phyloP scores from a whole-genome alignment of 169 alveolate genomes.

The Plasmodium adleri region DNA sequence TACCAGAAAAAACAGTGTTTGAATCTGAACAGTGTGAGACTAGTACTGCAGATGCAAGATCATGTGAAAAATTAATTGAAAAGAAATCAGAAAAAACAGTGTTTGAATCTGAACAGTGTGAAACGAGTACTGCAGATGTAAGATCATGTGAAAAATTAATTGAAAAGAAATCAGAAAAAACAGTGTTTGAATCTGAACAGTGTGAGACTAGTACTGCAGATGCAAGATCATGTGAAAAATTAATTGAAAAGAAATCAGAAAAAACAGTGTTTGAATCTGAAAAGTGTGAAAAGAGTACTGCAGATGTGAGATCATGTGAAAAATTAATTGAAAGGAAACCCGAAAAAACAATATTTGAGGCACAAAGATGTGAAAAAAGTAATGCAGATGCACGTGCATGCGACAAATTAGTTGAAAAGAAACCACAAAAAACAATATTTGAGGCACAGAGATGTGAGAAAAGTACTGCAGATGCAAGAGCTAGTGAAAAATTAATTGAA shows the following conservation, averaged over 20 bases:
- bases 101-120: constrained; percentile 21
- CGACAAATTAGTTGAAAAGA: constrained; percentile 28
- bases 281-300: constrained; percentile 15
- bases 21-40: constrained; percentile 32
- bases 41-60: constrained; percentile 68
- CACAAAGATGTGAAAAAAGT: constrained; percentile 17
- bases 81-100: constrained; percentile 10
- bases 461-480: constrained; percentile 33
- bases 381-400: constrained; percentile 52
- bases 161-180: not conserved
- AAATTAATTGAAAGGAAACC: not conserved
- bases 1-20: constrained; percentile 27
- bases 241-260: constrained; percentile 15
- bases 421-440: constrained; percentile 16
- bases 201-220: constrained; percentile 54
- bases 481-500: constrained; percentile 46
- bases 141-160: not conserved
- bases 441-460: constrained; percentile 43
- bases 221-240: constrained; percentile 42
- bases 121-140: constrained; percentile 19
- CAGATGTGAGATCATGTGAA: constrained; percentile 29
- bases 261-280: constrained; percentile 53
- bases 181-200: constrained; percentile 11
- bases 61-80: constrained; percentile 19
- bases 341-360: constrained; percentile 4